Conservation (phyloP, 1,139 yeast genomes). For the Candida albicans region DNA sequence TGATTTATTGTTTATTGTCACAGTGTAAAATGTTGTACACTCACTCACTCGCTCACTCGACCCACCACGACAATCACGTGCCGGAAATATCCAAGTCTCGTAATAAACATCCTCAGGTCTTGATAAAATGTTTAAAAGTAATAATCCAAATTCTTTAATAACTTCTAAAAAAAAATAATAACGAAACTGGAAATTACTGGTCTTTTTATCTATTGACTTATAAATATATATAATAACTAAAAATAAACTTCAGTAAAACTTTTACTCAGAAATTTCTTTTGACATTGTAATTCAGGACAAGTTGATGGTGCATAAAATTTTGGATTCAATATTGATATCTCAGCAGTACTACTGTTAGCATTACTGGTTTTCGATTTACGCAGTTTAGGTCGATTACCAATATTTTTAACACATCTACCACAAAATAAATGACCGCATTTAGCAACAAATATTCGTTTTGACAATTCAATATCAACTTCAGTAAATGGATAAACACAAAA, state of each 20-base stretch:
- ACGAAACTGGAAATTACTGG: too few species aligned
- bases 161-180: too few species aligned
- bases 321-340: constrained; percentile 44
- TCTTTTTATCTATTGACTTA: background rate
- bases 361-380: constrained; percentile 13
- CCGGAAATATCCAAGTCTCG: too few species aligned
- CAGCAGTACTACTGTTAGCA: constrained; percentile 8
- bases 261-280: constrained; percentile 31
- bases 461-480: constrained; percentile 57
- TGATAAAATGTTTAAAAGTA: too few species aligned
- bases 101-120: too few species aligned
- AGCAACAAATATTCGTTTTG: constrained; percentile 67
- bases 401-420: constrained; percentile 75
- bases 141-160: too few species aligned
- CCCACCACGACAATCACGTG: too few species aligned
- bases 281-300: constrained; percentile 49
- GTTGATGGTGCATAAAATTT: constrained; percentile 46
- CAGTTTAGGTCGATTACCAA: constrained; percentile 40
- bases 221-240: constrained; percentile 14
- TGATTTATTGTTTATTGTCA: too few species aligned
- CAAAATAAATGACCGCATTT: constrained; percentile 86
- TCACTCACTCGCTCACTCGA: too few species aligned
- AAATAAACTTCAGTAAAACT: constrained; percentile 41
- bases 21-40: too few species aligned
- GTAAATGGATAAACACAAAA: constrained; percentile 52